phyloP scores from a whole-genome alignment of 2,329 filamentous ascomycete genomes.

The Zymoseptoria passerinii region DNA sequence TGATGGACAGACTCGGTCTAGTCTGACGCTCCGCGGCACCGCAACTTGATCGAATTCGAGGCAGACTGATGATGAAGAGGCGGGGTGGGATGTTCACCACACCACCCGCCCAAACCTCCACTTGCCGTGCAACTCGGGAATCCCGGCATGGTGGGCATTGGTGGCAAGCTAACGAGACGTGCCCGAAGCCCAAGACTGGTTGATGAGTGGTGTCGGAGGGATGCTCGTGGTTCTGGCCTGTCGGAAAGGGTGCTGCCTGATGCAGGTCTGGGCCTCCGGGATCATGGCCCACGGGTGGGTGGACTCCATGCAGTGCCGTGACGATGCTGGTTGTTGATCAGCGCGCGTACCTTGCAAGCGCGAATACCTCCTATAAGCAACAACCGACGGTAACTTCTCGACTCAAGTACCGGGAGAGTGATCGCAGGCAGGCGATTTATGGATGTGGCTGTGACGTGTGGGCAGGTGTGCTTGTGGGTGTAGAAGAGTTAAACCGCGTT shows the following conservation, averaged over 20 bases:
- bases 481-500: background rate
- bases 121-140: background rate
- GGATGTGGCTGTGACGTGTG: background rate
- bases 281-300: background rate
- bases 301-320: background rate
- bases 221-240: background rate
- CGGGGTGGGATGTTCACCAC: background rate
- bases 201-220: too few species aligned
- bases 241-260: background rate
- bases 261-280: background rate
- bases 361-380: background rate
- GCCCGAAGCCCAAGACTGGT: background rate
- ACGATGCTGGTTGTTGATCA: background rate
- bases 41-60: background rate
- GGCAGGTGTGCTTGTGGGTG: background rate
- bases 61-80: background rate
- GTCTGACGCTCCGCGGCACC: background rate
- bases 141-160: background rate
- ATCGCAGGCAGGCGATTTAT: background rate
- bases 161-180: background rate
- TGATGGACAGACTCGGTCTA: background rate
- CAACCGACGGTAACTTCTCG: background rate
- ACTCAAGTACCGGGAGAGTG: background rate
- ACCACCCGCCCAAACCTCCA: background rate
- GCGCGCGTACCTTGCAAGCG: background rate